phyloP scores from a whole-genome alignment of 1,139 yeast genomes.

The Meyerozyma athensensis region DNA sequence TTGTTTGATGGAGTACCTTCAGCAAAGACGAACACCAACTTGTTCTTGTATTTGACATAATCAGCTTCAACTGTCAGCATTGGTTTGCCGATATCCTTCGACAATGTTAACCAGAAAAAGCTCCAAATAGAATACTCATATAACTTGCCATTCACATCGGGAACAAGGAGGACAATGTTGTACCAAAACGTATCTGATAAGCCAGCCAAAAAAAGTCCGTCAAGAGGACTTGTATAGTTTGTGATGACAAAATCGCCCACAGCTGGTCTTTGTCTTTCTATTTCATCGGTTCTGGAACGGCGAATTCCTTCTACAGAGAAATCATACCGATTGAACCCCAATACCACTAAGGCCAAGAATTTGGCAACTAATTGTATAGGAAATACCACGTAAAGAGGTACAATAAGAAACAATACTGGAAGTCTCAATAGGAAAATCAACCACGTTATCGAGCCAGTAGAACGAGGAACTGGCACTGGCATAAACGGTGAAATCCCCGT shows the following conservation, averaged over 20 bases:
- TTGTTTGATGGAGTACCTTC: constrained; percentile 75
- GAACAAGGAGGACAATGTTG: constrained; percentile 38
- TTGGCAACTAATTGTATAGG: constrained; percentile 15
- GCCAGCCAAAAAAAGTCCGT: constrained; percentile 34
- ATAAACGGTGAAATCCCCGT: constrained; percentile 80
- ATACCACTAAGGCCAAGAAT: constrained; percentile 16
- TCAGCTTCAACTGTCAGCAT: constrained; percentile 13
- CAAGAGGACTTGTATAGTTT: constrained; percentile 56
- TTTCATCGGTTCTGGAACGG: constrained; percentile 31
- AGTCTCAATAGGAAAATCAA: constrained; percentile 20
- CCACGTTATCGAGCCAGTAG: constrained; percentile 13
- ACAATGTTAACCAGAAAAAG: constrained; percentile 32
- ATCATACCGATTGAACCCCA: constrained; percentile 30
- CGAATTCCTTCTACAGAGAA: constrained; percentile 50
- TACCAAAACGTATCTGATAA: constrained; percentile 24
- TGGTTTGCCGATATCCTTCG: constrained; percentile 13
- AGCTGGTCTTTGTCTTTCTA: constrained; percentile 35
- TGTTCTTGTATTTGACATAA: constrained; percentile 20
- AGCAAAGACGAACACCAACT: constrained; percentile 46
- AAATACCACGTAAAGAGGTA: constrained; percentile 12
- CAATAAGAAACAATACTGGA: constrained; percentile 23
- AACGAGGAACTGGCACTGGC: constrained; percentile 32
- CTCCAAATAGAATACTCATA: constrained; percentile 30
- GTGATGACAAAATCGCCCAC: constrained; percentile 41
- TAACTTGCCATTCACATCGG: constrained; percentile 35